phyloP scores from a whole-genome alignment of 2,329 filamentous ascomycete genomes.

The Stachybotrys chlorohalonatus region DNA sequence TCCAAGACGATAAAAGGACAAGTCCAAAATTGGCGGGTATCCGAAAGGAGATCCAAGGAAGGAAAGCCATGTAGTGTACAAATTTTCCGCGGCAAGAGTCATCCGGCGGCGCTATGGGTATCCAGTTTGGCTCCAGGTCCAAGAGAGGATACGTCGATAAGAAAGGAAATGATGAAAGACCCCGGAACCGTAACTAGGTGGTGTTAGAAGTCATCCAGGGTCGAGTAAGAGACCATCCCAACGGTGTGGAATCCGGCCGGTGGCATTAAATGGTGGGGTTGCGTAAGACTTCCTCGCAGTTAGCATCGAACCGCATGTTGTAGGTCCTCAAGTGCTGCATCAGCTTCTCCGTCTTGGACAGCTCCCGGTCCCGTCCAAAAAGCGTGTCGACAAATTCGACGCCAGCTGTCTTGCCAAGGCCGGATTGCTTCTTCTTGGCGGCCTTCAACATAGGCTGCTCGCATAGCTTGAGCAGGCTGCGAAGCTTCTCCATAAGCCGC shows the following conservation, averaged over 20 bases:
- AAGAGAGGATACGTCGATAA: slow-evolving; percentile 1
- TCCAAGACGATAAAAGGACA: slow-evolving; percentile 12
- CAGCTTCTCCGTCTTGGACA: slow-evolving; percentile 83
- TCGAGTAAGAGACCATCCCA: no score
- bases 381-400: slow-evolving; percentile 94
- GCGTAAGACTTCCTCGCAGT: slow-evolving; percentile 81
- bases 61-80: slow-evolving; percentile 18
- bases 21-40: slow-evolving; percentile 10
- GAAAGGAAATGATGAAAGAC: slow-evolving; percentile 6
- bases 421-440: slow-evolving; percentile 59
- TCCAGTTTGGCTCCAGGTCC: slow-evolving; percentile 6
- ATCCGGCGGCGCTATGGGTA: not conserved
- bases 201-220: not conserved
- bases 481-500: slow-evolving; percentile 75
- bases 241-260: not conserved
- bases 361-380: slow-evolving; percentile 83
- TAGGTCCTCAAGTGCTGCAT: slow-evolving; percentile 84
- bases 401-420: slow-evolving; percentile 82
- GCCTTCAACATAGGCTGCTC: slow-evolving; percentile 94
- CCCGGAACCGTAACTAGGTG: slow-evolving; percentile 1
- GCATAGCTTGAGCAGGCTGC: slow-evolving; percentile 79
- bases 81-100: slow-evolving; percentile 6
- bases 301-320: slow-evolving; percentile 90
- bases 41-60: slow-evolving; percentile 13
- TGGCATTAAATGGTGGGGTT: slow-evolving; percentile 43